Base-by-base conservation (phyloP, 768 basidiomycete genomes). In the Leccinum pellstonianum region DNA sequence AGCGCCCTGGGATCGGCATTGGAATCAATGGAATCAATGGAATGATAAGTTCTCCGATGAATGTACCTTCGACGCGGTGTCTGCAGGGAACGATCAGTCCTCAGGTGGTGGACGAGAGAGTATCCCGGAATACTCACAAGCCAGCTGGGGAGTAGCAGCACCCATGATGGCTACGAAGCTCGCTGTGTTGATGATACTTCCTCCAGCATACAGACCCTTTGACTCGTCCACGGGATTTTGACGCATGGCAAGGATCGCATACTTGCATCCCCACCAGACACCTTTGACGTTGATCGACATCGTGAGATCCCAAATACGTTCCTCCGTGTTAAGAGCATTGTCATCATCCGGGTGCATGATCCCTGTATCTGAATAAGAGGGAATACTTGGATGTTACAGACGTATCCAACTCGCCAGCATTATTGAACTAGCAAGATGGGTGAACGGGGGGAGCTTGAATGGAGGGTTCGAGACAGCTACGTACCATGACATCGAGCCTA, bases 181-280 rank as follows among this genome's bases (percentile, higher is more conserved):
- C 3, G 97, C 96, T 10, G 93, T 95, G 77, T 98, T 98, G 77
- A 98, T 98, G 78, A 99, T 95, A 67, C 91, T 93, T 59, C 92
- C 92, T 49, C 92, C 92, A 11, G 79, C 77, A 68, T 83, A 87
- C 12, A 98, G 83, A 4, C 91, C 90, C 74, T 88, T 93, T 61
- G 83, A 77, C 60, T 83, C 82, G 59, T 98, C 95, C 50, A 84
- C 84, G 11, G 92, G 84, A 76, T 99, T 99, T 62, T 92, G 76
- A 61, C 93, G 87, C 96, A 99, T 99, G 38, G 97, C 97, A 54
- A 88, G 79, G 70, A 99, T 95, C 5, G 96, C 97, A 69, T 98
- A 88, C 77, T 98, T 98, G 82, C 91, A 95, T 33, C 97, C 97
- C 88, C 90, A 99, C 97, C 96, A 98, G 60, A 98, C 97, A 54